Evolutionary conservation across 208 protist species (phyloP), one percentile per base, ranked within the genome.

Genomic region (Plasmodiophora brassicae): DNA sequence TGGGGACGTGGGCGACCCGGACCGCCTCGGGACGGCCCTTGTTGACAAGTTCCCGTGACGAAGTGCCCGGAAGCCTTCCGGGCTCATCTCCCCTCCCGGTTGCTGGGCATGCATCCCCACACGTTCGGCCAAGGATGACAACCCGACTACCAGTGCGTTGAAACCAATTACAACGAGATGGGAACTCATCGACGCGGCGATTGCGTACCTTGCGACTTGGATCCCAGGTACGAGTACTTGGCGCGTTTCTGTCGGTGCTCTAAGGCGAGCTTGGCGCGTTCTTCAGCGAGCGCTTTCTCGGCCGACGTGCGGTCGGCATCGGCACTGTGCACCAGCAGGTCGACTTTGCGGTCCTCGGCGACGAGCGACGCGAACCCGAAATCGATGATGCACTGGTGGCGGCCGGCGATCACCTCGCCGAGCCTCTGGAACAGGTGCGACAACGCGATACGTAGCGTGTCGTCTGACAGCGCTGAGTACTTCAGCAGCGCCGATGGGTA

Each of bases 211-310:
- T 32, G 5, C 20, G 65, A 5, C 20, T 78, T 5, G 10, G 5
- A 44, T 78, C 65, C 65, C 32, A 78, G 32, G n/a, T 78, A 78
- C n/a, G 65, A 38, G n/a, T 78, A 78, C n/a, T 38, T n/a, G n/a
- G 65, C 65, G 32, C 65, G 5, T 38, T 78, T 78, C n/a, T 78
- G 5, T 38, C n/a, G 65, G n/a, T 78, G 65, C 41, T 32, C 5
- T 36, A 78, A 44, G 5, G 65, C 65, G n/a, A n/a, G n/a, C n/a
- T n/a, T n/a, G n/a, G n/a, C n/a, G n/a, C n/a, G n/a, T n/a, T n/a
- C n/a, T n/a, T n/a, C n/a, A 8, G 5, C n/a, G 14, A 78, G 5
- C 14, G 65, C 5, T 38, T 38, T 5, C 5, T 78, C 65, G 5
- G 5, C n/a, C 5, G 5, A 14, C 5, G 32, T 5, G 5, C 14